Percentiles rank a stretch among this genome's conserved stretches.
These are phyloP conservation scores for Myxozyma neotropica DNA, from an alignment of 805 yeast genomes.

Conservation along the genomic window DNA sequence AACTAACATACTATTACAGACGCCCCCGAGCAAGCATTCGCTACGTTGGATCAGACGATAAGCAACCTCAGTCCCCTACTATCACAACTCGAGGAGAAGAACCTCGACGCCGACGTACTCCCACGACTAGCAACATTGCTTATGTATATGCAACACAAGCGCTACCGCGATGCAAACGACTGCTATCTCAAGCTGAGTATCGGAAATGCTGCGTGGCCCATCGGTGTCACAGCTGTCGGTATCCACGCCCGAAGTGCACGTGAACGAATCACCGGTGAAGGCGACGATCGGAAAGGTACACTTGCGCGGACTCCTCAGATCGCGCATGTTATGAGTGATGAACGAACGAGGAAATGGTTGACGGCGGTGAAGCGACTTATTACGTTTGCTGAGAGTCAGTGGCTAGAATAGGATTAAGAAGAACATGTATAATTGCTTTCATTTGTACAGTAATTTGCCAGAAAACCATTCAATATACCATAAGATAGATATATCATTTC, in stretches of 20 bases:
- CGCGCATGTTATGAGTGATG: slow-evolving; percentile 80
- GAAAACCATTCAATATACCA: background rate
- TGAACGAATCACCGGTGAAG: slow-evolving; percentile 55
- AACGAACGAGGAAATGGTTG: slow-evolving; percentile 71
- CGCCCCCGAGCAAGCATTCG: slow-evolving; percentile 36
- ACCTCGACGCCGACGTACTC: slow-evolving; percentile 48
- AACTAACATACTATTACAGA: slow-evolving; percentile 6
- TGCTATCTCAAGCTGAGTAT: slow-evolving; percentile 74
- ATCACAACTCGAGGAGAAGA: slow-evolving; percentile 53
- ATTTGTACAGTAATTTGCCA: background rate
- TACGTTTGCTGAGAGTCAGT: slow-evolving; percentile 51
- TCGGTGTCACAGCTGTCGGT: slow-evolving; percentile 77
- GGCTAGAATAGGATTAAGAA: slow-evolving; percentile 30
- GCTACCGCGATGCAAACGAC: slow-evolving; percentile 60
- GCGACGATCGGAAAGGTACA: slow-evolving; percentile 37
- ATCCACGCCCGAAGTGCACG: slow-evolving; percentile 75
- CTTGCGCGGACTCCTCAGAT: slow-evolving; percentile 35
- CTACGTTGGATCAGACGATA: slow-evolving; percentile 52
- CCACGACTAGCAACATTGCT: slow-evolving; percentile 63
- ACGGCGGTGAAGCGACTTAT: slow-evolving; percentile 72
- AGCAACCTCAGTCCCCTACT: slow-evolving; percentile 55
- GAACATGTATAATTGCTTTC: background rate
- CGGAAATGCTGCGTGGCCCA: slow-evolving; percentile 92
- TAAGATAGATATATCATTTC: too few relatives aligned
- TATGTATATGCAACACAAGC: slow-evolving; percentile 58